phyloP scores from a whole-genome alignment of 495 filamentous ascomycete genomes.

The Achaetomiella virescens region DNA sequence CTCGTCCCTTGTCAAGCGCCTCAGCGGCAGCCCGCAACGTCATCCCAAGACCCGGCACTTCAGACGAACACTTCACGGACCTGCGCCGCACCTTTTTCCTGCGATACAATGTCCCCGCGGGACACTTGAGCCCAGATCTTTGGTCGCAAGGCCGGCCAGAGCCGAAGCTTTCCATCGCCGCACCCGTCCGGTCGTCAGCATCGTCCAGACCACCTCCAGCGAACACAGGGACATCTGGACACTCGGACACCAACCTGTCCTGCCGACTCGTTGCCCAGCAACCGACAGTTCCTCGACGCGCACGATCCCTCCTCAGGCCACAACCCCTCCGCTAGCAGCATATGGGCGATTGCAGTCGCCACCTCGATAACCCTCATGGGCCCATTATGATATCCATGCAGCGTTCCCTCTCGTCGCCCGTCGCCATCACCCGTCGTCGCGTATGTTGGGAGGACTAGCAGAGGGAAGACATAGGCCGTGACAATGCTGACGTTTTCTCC shows the following conservation, averaged over 20 bases:
- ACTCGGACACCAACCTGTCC: neutral
- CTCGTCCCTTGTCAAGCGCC: neutral
- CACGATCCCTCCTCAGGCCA: slow-evolving; percentile 10
- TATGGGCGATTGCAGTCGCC: slow-evolving; percentile 27
- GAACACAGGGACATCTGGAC: neutral
- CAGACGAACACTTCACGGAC: slow-evolving; percentile 1
- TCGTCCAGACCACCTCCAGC: slow-evolving; percentile 2
- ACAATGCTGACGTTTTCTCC: slow-evolving; percentile 32
- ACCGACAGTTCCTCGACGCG: neutral
- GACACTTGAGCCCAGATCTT: slow-evolving; percentile 8
- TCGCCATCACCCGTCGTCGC: slow-evolving; percentile 45
- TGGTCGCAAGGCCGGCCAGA: slow-evolving; percentile 16
- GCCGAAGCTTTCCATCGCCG: slow-evolving; percentile 15
- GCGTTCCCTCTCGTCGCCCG: slow-evolving; percentile 47
- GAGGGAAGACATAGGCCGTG: slow-evolving; percentile 1
- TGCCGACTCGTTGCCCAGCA: neutral
- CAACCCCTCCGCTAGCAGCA: slow-evolving; percentile 17
- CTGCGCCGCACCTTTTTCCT: neutral
- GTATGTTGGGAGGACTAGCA: slow-evolving; percentile 35
- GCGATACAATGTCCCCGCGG: slow-evolving; percentile 18
- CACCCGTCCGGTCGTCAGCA: slow-evolving; percentile 1
- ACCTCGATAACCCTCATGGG: slow-evolving; percentile 30
- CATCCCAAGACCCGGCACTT: neutral
- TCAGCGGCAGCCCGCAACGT: slow-evolving; percentile 10
- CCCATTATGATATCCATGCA: slow-evolving; percentile 52